Evolutionary conservation across 2,329 filamentous ascomycete species (phyloP), one percentile per base, ranked within the genome.

Genomic region (Endoconidiophora polonica): DNA sequence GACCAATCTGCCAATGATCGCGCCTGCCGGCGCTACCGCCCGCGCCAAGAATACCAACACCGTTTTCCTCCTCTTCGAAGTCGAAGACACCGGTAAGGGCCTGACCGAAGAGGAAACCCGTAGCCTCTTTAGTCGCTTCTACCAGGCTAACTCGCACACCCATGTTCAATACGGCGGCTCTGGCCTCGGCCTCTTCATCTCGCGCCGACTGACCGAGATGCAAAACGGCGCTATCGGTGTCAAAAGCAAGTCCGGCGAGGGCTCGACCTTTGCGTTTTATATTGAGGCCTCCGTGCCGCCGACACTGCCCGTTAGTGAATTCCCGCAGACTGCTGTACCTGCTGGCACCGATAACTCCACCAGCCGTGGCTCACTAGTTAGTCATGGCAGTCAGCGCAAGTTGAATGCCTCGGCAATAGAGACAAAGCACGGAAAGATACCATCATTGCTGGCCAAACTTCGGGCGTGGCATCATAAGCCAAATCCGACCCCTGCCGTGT

Each of bases 161-260:
- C 83, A 86, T 56, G 77, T 86, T 14, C 77, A 85, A 56, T 87
- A 90, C 56, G 85, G 84, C 20, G 85, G 85, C 0, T 84, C 79
- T 0, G 85, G 85, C 0, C 70, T 91, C 1, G 85, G 85, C 0
- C 68, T 90, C 0, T 90, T 87, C 61, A 88, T 90, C 55, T 84
- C 79, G 37, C 73, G 83, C 22, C 76, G 84, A 49, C 69, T 91
- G n/a, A 85, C 83, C 0, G 84, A 90, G 59, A 67, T 90, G 9
- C 83, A 88, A 60, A 83, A 83, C 18, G 85, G 85, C 3, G 79
- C 84, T 54, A 87, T 91, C 44, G 84, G 83, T 2, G 80, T 90
- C 4, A 69, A 74, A 1, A 82, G 78, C n/a, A 68, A 76, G 54
- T 69, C 75, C 2, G 81, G 80, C 1, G 72, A 76, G n/a, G 83